Percentiles rank a stretch among this genome's conserved stretches.
phyloP scores from a whole-genome alignment of 305 asterid species.

The Solanum hybrid region DNA sequence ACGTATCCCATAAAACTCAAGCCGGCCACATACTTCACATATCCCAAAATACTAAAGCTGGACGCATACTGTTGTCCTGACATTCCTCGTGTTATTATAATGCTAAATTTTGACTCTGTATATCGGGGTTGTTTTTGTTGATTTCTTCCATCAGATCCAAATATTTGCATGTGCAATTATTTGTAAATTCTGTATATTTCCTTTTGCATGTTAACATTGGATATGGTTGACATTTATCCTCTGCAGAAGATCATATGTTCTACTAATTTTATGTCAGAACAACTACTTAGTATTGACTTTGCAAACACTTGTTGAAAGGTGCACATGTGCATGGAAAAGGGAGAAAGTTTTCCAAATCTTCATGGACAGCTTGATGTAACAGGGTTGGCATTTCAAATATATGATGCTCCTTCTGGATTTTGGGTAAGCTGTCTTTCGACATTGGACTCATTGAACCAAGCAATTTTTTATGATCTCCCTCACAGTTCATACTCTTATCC shows the following conservation, averaged over 20 bases:
- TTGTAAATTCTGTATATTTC: not conserved
- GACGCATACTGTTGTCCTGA: not conserved
- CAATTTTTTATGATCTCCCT: not conserved
- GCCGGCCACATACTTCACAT: not conserved
- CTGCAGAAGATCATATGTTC: not conserved
- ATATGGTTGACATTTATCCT: conserved; percentile 1
- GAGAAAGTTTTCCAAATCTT: conserved; percentile 92
- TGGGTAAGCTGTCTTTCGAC: conserved; percentile 43
- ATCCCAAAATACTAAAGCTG: not conserved
- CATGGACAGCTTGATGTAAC: conserved; percentile 99
- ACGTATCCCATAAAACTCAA: not conserved
- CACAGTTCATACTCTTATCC: not conserved
- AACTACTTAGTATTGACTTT: not conserved
- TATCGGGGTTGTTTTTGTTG: not conserved
- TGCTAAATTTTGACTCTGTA: not conserved
- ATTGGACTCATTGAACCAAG: not conserved
- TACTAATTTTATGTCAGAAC: not conserved
- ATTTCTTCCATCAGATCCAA: not conserved
- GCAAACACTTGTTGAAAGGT: conserved; percentile 41
- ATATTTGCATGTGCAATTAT: not conserved
- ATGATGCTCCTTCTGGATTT: conserved; percentile 85
- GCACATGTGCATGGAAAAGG: conserved; percentile 96
- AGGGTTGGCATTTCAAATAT: conserved; percentile 78
- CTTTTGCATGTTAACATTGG: not conserved
- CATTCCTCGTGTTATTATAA: not conserved